Evolutionary conservation across 192 early-diverging fungal genomes (phyloP).

Genomic region (Gryganskiella cystojenkinii): DNA sequence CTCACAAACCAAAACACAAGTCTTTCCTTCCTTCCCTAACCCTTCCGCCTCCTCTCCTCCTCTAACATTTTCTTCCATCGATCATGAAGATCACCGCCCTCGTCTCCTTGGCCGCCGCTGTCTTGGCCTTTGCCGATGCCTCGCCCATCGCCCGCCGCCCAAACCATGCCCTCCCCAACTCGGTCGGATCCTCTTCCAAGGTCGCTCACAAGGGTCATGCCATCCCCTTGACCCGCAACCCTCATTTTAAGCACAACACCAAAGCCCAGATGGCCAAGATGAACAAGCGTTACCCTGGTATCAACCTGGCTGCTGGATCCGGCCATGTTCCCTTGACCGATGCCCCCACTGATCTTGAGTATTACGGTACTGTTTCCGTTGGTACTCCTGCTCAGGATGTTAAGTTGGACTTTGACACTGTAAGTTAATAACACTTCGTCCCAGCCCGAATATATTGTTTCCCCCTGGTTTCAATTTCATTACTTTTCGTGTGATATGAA

Average conservation of each 20-base stretch:
- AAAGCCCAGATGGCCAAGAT: slow-evolving; percentile 24
- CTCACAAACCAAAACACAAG: too few relatives aligned
- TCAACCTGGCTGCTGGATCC: slow-evolving; percentile 1
- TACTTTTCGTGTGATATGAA: too few relatives aligned
- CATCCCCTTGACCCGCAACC: slow-evolving; percentile 19
- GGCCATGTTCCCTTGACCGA: slow-evolving; percentile 45
- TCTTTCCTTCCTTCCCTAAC: neutral
- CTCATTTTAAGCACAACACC: slow-evolving; percentile 26
- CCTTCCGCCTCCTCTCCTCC: neutral
- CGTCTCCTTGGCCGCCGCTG: slow-evolving; percentile 26
- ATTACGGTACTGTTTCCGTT: slow-evolving; percentile 68
- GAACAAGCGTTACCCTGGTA: slow-evolving; percentile 19
- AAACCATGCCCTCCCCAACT: neutral
- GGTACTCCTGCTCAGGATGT: slow-evolving; percentile 67
- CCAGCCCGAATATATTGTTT: neutral
- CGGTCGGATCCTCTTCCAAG: neutral
- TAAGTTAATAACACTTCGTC: too few relatives aligned
- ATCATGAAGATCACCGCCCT: slow-evolving; percentile 27
- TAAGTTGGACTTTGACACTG: slow-evolving; percentile 50
- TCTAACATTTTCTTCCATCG: neutral
- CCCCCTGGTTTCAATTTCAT: neutral
- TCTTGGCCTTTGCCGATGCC: slow-evolving; percentile 21
- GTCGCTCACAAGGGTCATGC: slow-evolving; percentile 13
- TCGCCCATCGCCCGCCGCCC: slow-evolving; percentile 14
- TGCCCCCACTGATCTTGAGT: slow-evolving; percentile 58